Conservation (phyloP, 148 eudicot genomes). For the Nepenthes mirabilis region DNA sequence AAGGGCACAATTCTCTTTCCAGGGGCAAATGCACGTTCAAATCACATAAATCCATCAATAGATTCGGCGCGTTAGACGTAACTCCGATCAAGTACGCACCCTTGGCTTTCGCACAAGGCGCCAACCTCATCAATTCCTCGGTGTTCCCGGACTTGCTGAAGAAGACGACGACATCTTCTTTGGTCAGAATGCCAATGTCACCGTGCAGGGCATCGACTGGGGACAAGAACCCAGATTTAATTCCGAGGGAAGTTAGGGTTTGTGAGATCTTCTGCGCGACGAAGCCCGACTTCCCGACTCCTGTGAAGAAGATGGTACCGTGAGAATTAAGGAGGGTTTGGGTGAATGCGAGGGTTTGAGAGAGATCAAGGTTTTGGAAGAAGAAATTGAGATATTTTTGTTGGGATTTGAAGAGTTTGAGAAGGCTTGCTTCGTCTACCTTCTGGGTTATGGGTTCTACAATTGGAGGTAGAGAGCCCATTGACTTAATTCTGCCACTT, state of each 20-base stretch:
- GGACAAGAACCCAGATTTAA: slow-evolving; percentile 59
- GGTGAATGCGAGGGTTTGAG: slow-evolving; percentile 69
- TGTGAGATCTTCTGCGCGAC: slow-evolving; percentile 90
- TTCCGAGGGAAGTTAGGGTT: slow-evolving; percentile 67
- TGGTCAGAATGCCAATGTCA: slow-evolving; percentile 58
- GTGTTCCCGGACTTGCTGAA: slow-evolving; percentile 79
- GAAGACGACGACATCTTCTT: slow-evolving; percentile 47
- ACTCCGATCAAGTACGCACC: slow-evolving; percentile 58
- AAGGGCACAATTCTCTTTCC: slow-evolving; percentile 91
- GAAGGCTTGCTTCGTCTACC: background rate
- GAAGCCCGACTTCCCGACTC: slow-evolving; percentile 94
- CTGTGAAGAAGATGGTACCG: slow-evolving; percentile 81
- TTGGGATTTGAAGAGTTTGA: slow-evolving; percentile 69
- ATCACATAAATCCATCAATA: slow-evolving; percentile 54
- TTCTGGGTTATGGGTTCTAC: too few relatives aligned
- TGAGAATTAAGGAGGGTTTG: slow-evolving; percentile 44
- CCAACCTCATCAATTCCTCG: slow-evolving; percentile 62
- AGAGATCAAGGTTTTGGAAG: slow-evolving; percentile 55
- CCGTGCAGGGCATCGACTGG: slow-evolving; percentile 92
- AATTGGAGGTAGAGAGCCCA: slow-evolving; percentile 10
- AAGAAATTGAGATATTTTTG: slow-evolving; percentile 68
- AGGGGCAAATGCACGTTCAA: slow-evolving; percentile 78
- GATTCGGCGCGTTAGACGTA: slow-evolving; percentile 50
- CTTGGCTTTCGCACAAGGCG: slow-evolving; percentile 78
- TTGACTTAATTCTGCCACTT: background rate